phyloP scores from a whole-genome alignment of 106 monocot genomes.

The Platanthera guangdongensis region DNA sequence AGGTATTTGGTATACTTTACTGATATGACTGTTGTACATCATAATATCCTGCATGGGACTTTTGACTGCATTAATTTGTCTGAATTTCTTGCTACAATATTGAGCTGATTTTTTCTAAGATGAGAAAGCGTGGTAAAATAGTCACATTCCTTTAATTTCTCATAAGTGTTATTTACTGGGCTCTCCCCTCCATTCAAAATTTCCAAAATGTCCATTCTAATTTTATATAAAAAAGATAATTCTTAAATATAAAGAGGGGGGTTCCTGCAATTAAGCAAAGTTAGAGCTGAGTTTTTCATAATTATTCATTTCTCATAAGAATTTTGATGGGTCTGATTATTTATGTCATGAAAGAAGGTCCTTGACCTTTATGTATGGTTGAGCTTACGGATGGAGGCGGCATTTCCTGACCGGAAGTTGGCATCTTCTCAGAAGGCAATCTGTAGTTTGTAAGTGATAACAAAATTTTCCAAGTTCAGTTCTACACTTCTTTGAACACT shows the following conservation, averaged over 20 bases:
- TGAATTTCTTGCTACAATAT: background rate
- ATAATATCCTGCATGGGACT: background rate
- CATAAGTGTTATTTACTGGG: too few species aligned
- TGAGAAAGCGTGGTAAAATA: too few species aligned
- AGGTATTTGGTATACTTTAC: too few species aligned
- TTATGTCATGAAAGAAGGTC: constrained; percentile 30
- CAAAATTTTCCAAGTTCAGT: background rate
- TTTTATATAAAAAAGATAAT: too few species aligned
- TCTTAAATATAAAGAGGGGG: too few species aligned
- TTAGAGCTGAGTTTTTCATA: too few species aligned
- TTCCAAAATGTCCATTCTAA: too few species aligned
- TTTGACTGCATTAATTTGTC: background rate
- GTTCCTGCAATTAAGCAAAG: too few species aligned
- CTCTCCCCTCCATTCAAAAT: too few species aligned
- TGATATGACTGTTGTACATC: background rate
- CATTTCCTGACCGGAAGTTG: constrained; percentile 76
- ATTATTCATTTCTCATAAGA: background rate
- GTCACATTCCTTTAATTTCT: too few species aligned
- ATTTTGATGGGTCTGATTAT: background rate
- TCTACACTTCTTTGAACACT: background rate
- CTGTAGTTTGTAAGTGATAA: constrained; percentile 70
- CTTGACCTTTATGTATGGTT: constrained; percentile 93
- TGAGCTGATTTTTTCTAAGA: background rate
- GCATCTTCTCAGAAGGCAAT: constrained; percentile 87
- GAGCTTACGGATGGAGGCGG: constrained; percentile 73